Evolutionary conservation across 371 early-diverging fungal genomes (phyloP).

Genomic region (Furculomyces boomerangus): DNA sequence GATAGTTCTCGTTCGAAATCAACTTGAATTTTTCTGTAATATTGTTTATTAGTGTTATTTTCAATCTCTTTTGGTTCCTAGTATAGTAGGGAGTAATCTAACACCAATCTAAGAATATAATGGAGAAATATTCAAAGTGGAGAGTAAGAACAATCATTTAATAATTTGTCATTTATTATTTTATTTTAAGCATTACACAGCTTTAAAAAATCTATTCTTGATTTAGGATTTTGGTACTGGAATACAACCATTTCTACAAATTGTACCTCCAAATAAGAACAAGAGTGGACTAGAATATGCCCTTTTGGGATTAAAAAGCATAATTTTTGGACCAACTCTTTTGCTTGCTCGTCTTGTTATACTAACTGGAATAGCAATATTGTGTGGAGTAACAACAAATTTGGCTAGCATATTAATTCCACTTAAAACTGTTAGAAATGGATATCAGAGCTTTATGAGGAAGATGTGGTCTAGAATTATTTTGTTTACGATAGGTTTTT

Average conservation of each 20-base stretch:
- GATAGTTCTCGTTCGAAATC: too few species aligned
- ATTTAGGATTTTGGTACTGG: slow-evolving; percentile 61
- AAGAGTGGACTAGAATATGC: slow-evolving; percentile 2
- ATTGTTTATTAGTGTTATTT: too few species aligned
- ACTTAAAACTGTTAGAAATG: slow-evolving; percentile 7
- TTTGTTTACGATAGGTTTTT: slow-evolving; percentile 43
- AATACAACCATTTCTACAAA: slow-evolving; percentile 75
- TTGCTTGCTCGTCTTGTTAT: background rate
- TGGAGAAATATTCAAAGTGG: slow-evolving; percentile 27
- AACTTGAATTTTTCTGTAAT: too few species aligned
- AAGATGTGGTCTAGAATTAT: slow-evolving; percentile 23
- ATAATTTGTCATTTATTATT: background rate
- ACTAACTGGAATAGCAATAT: background rate
- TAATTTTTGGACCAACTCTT: background rate
- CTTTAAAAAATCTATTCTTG: background rate
- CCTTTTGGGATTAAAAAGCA: background rate
- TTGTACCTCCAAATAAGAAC: slow-evolving; percentile 28
- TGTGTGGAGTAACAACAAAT: background rate
- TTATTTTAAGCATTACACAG: background rate
- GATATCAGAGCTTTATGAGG: slow-evolving; percentile 7
- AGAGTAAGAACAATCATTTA: slow-evolving; percentile 2
- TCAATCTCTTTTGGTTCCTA: too few species aligned
- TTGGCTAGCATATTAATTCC: slow-evolving; percentile 4
- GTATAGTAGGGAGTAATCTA: too few species aligned
- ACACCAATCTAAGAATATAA: too few species aligned